phyloP scores from a whole-genome alignment of 371 early-diverging fungal species.

The Dipsacomyces acuminosporus region DNA sequence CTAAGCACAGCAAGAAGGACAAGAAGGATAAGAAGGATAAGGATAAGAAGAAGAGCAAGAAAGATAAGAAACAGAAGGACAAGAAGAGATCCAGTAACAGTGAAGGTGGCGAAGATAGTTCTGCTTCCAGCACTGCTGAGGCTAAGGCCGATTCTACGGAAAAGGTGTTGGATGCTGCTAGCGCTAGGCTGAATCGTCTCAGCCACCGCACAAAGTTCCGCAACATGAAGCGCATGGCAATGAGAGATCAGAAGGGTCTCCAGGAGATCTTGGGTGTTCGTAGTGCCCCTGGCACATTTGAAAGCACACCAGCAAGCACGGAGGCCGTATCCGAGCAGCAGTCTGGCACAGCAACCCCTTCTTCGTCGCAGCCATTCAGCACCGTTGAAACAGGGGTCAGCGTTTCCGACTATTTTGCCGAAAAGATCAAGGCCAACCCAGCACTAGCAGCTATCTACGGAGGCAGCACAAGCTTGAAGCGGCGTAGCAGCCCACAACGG shows the following conservation, averaged over 20 bases:
- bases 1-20: conserved; percentile 37
- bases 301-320: conserved; percentile 3
- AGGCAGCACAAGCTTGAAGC: not conserved
- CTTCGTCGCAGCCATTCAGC: not conserved
- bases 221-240: conserved; percentile 55
- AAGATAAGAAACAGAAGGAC: conserved; percentile 9
- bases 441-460: conserved; percentile 39
- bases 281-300: conserved; percentile 10
- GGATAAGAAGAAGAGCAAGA: conserved; percentile 22
- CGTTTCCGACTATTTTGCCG: conserved; percentile 44
- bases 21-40: conserved; percentile 30
- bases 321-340: not conserved
- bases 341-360: conserved; percentile 5
- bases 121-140: too few relatives aligned
- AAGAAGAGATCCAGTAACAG: too few relatives aligned
- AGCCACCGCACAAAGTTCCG: conserved; percentile 56
- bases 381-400: conserved; percentile 30
- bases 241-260: conserved; percentile 46
- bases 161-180: conserved; percentile 2
- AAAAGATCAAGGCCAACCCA: conserved; percentile 30
- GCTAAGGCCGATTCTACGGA: not conserved
- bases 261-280: conserved; percentile 53
- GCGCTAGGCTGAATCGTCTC: conserved; percentile 10
- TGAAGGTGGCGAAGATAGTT: too few relatives aligned
- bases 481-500: not conserved